A percentile compares a stretch with the other conserved stretches of the same genome.
phyloP scores from a whole-genome alignment of 257 asterid genomes.

The Solanum corneliomulleri region DNA sequence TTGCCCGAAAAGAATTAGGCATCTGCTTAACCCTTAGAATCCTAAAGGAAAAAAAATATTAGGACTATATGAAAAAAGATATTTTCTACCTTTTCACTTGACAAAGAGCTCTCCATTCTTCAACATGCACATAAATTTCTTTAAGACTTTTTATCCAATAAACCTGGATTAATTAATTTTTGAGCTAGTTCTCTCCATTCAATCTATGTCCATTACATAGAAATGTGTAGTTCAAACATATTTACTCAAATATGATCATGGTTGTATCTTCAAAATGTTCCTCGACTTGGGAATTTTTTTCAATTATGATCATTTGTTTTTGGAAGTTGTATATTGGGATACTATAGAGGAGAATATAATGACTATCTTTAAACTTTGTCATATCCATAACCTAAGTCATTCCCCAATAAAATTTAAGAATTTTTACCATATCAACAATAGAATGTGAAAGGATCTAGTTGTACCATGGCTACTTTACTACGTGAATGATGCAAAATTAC shows the following conservation, averaged over 20 bases:
- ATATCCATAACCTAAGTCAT: neutral
- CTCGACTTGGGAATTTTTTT: neutral
- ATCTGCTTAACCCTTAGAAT: no score
- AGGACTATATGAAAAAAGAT: no score
- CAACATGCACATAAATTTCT: no score
- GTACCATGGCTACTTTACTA: neutral
- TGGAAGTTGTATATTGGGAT: neutral
- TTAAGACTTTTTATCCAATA: neutral
- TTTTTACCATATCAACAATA: neutral
- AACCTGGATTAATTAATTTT: neutral
- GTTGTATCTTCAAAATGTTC: neutral
- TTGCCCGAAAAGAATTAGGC: no score
- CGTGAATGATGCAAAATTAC: neutral
- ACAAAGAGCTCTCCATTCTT: no score
- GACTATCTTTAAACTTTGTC: neutral
- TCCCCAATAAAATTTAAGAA: neutral
- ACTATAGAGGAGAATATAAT: neutral
- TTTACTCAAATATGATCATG: neutral
- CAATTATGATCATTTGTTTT: neutral
- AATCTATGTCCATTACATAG: neutral
- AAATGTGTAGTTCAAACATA: neutral
- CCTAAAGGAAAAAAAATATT: no score
- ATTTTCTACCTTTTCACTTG: no score
- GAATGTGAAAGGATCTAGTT: no score
- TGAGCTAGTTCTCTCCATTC: neutral